Percentiles rank a stretch among this genome's conserved stretches.
phyloP scores from a whole-genome alignment of 169 alveolate species.

The Plasmodium gallinaceum region DNA sequence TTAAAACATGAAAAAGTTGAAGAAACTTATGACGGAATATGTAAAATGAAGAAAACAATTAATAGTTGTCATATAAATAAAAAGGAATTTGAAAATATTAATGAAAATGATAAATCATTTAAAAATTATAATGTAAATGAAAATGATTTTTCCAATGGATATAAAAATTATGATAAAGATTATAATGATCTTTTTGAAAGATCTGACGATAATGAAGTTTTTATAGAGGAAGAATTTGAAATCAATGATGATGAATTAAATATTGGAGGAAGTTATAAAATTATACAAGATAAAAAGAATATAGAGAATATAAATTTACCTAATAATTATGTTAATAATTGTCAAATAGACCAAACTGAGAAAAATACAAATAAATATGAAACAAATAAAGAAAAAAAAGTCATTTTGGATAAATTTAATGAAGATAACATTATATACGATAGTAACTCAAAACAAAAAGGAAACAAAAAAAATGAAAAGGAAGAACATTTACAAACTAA shows the following conservation, averaged over 20 bases:
- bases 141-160: conserved; percentile 5
- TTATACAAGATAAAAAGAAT: neutral
- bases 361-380: conserved; percentile 19
- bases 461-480: neutral
- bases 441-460: conserved; percentile 2
- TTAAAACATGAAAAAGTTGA: conserved; percentile 17
- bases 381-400: neutral
- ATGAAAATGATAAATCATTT: conserved; percentile 2
- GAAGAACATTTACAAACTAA: conserved; percentile 21
- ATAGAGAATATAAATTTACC: neutral
- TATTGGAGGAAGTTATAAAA: neutral
- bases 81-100: conserved; percentile 21
- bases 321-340: neutral
- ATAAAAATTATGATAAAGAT: neutral
- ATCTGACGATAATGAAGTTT: neutral
- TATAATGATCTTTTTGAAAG: neutral
- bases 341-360: neutral
- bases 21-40: conserved; percentile 41
- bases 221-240: neutral
- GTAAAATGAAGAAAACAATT: conserved; percentile 35
- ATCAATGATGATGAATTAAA: neutral
- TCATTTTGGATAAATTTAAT: neutral
- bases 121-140: neutral
- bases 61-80: neutral
- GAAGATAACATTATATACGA: neutral